Conservation (phyloP, 805 yeast species). For the Ogataea parapolymorpha region DNA sequence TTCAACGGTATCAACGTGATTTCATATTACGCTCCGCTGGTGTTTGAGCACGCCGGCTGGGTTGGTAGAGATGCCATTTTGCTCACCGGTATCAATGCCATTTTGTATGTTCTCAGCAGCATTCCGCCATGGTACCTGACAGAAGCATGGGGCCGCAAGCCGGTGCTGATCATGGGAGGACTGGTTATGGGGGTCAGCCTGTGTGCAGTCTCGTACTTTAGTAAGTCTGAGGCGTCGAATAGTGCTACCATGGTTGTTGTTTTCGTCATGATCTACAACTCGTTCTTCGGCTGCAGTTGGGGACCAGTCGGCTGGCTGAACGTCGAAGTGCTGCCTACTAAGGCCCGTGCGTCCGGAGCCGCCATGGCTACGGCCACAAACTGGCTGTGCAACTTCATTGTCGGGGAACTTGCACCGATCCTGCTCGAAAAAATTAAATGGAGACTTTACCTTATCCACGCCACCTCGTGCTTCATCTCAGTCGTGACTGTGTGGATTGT, state of each 20-base stretch:
- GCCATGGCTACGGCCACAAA: constrained; percentile 88
- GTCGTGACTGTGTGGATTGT: constrained; percentile 65
- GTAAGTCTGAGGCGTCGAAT: constrained; percentile 41
- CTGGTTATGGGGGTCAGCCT: constrained; percentile 74
- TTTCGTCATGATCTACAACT: constrained; percentile 75
- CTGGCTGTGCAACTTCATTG: constrained; percentile 90
- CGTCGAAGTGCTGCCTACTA: constrained; percentile 79
- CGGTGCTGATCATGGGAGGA: constrained; percentile 78
- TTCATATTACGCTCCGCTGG: constrained; percentile 89
- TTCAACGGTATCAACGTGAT: constrained; percentile 91
- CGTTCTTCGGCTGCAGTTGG: constrained; percentile 87
- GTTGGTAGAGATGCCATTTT: constrained; percentile 79
- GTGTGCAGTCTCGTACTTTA: constrained; percentile 58
- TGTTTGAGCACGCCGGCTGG: constrained; percentile 96
- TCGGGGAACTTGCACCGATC: constrained; percentile 89
- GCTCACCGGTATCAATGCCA: constrained; percentile 80
- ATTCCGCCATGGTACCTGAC: constrained; percentile 90
- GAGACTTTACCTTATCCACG: constrained; percentile 81
- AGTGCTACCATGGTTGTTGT: constrained; percentile 73
- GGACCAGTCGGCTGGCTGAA: constrained; percentile 93
- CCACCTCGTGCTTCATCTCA: constrained; percentile 70
- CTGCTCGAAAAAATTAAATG: constrained; percentile 73
- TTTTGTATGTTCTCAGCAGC: constrained; percentile 57
- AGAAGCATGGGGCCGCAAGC: constrained; percentile 88
- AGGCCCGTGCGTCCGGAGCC: constrained; percentile 86